Conservation (phyloP, 139 green algal species). For the Nannochloris sp. region DNA sequence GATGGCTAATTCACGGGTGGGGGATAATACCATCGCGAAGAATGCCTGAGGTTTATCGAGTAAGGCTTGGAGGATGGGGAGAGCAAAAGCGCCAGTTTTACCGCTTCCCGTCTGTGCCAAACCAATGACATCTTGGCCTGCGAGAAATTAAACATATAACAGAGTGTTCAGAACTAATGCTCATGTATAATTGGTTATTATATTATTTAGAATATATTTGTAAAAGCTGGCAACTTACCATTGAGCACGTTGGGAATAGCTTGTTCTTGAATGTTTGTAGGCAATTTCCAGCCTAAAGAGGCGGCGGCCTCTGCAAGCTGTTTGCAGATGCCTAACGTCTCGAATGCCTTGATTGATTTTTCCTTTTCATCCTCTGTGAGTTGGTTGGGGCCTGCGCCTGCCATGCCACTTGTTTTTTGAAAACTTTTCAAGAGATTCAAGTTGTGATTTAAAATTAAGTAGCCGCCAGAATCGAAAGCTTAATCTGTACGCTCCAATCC, state of each 20-base stretch:
- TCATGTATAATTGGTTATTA: neutral
- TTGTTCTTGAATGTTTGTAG: slow-evolving; percentile 77
- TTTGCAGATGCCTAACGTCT: slow-evolving; percentile 69
- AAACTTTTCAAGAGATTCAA: too few species aligned
- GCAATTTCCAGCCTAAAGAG: slow-evolving; percentile 73
- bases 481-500: too few species aligned
- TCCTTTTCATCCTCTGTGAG: slow-evolving; percentile 10
- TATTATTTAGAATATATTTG: neutral
- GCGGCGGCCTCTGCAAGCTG: slow-evolving; percentile 76
- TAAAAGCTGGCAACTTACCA: slow-evolving; percentile 21
- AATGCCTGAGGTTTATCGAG: slow-evolving; percentile 84
- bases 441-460: too few species aligned
- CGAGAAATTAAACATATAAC: neutral
- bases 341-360: slow-evolving; percentile 43
- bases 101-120: slow-evolving; percentile 95
- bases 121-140: slow-evolving; percentile 93
- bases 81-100: slow-evolving; percentile 95
- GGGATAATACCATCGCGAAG: slow-evolving; percentile 90
- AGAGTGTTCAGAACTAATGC: neutral
- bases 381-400: neutral
- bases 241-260: slow-evolving; percentile 77
- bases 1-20: slow-evolving; percentile 95
- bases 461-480: too few species aligned
- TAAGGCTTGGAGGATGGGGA: slow-evolving; percentile 91
- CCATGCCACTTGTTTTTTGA: too few species aligned